Conservation (phyloP, 768 basidiomycete species). For the Nevesoporus exiguus region DNA sequence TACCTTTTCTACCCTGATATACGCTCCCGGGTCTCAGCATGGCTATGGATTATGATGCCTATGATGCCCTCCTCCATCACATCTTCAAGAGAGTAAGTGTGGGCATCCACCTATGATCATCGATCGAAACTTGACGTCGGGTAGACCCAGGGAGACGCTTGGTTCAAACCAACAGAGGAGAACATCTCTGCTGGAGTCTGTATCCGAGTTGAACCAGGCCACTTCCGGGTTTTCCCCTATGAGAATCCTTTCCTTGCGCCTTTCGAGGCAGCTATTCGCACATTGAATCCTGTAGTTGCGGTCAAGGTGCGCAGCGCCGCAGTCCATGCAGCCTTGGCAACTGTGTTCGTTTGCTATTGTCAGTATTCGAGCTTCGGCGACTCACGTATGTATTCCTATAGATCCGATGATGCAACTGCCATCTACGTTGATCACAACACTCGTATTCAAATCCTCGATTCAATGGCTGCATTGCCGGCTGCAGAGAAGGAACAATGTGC, state of each 20-base stretch:
- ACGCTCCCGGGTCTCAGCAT: constrained; percentile 9
- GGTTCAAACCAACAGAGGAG: constrained; percentile 85
- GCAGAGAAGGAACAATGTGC: constrained; percentile 92
- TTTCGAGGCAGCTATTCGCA: constrained; percentile 75
- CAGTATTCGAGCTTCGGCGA: background rate
- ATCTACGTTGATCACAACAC: constrained; percentile 77
- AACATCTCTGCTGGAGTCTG: constrained; percentile 79
- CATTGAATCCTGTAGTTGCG: constrained; percentile 79
- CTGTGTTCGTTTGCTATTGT: constrained; percentile 47
- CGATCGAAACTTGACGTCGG: background rate
- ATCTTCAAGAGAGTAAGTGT: constrained; percentile 66
- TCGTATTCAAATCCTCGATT: constrained; percentile 81
- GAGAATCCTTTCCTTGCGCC: constrained; percentile 77
- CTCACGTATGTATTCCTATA: constrained; percentile 24
- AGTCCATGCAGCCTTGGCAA: constrained; percentile 72
- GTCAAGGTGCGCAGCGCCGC: constrained; percentile 79
- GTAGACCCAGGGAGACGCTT: constrained; percentile 78
- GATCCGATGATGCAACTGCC: constrained; percentile 54
- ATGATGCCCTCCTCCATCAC: constrained; percentile 76
- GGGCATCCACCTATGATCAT: background rate
- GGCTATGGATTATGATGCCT: constrained; percentile 62
- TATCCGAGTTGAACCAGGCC: constrained; percentile 61
- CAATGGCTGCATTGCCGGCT: constrained; percentile 59
- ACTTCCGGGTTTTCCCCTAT: constrained; percentile 82
- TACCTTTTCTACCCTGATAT: background rate